Evolutionary conservation across 257 asterid species (phyloP).

Genomic region (Pogostemon cablin): DNA sequence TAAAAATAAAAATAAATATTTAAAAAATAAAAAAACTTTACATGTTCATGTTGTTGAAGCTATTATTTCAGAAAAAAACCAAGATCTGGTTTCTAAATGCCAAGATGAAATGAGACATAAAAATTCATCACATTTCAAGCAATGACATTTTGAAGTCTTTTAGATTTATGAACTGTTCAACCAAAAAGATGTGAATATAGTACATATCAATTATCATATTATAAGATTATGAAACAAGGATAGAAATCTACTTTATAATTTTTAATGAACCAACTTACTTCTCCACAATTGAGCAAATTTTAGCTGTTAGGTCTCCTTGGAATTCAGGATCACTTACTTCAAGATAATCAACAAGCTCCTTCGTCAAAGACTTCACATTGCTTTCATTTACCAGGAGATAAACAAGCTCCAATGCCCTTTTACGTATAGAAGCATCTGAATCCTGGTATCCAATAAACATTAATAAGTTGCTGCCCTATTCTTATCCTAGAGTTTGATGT

Average conservation of each 20-base stretch:
- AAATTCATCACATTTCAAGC: slow-evolving; percentile 20
- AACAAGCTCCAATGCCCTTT: slow-evolving; percentile 95
- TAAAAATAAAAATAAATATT: no score
- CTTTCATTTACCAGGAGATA: slow-evolving; percentile 85
- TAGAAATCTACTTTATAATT: slow-evolving; percentile 24
- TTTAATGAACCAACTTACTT: slow-evolving; percentile 64
- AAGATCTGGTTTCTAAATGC: slow-evolving; percentile 26
- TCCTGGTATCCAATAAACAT: slow-evolving; percentile 61
- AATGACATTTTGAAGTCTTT: slow-evolving; percentile 11
- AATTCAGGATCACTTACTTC: slow-evolving; percentile 91
- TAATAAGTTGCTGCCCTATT: slow-evolving; percentile 23
- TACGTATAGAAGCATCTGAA: slow-evolving; percentile 98
- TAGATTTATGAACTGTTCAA: slow-evolving; percentile 9
- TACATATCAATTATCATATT: slow-evolving; percentile 20
- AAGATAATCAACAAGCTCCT: slow-evolving; percentile 86
- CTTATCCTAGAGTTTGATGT: slow-evolving; percentile 20
- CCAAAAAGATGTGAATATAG: neutral
- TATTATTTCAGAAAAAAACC: slow-evolving; percentile 27
- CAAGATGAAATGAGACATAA: slow-evolving; percentile 9
- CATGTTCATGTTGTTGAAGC: slow-evolving; percentile 9
- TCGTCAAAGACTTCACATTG: slow-evolving; percentile 86
- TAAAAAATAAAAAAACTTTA: slow-evolving; percentile 19
- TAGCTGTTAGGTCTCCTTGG: slow-evolving; percentile 88
- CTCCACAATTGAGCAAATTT: slow-evolving; percentile 94
- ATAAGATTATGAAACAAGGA: slow-evolving; percentile 5